Evolutionary conservation across 306 rosid species (phyloP).

Genomic region (Mimosa bimucronata): DNA sequence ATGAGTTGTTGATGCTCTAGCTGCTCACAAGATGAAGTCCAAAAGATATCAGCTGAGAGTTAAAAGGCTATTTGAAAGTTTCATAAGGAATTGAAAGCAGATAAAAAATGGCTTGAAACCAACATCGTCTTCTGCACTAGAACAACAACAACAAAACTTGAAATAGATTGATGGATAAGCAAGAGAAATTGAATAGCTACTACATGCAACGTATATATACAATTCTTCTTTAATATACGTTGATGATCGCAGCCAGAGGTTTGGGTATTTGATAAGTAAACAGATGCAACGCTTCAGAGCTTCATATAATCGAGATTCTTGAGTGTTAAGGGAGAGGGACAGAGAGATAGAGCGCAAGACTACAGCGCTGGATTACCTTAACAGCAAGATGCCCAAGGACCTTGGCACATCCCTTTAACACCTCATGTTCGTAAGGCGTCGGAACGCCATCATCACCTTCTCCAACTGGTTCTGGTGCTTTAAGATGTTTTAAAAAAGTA

Average conservation of each 20-base stretch:
- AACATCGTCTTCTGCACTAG: too few species aligned
- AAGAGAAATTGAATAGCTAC: not conserved
- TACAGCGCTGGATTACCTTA: slow-evolving; percentile 41
- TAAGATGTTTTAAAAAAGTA: slow-evolving; percentile 48
- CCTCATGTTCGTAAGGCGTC: slow-evolving; percentile 30
- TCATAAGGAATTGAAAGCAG: not conserved
- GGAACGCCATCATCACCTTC: not conserved
- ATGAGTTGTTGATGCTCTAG: slow-evolving; percentile 56
- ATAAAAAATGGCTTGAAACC: not conserved
- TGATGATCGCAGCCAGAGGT: not conserved
- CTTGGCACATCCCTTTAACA: slow-evolving; percentile 47
- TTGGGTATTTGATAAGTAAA: not conserved
- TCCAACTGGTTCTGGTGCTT: not conserved
- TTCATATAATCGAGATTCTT: not conserved
- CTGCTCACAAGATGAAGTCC: slow-evolving; percentile 45
- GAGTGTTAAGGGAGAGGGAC: not conserved
- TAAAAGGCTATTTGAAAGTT: not conserved
- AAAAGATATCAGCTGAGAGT: slow-evolving; percentile 3
- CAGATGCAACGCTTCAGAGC: not conserved
- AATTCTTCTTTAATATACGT: not conserved
- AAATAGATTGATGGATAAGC: too few species aligned
- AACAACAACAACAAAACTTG: too few species aligned
- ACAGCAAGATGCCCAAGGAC: slow-evolving; percentile 57
- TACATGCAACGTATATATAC: not conserved
- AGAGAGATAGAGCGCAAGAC: not conserved